Percentiles rank a stretch among this genome's conserved stretches.
Evolutionary conservation across 75 land plant genomes (phyloP).

Genomic region (Larix kaempferi): DNA sequence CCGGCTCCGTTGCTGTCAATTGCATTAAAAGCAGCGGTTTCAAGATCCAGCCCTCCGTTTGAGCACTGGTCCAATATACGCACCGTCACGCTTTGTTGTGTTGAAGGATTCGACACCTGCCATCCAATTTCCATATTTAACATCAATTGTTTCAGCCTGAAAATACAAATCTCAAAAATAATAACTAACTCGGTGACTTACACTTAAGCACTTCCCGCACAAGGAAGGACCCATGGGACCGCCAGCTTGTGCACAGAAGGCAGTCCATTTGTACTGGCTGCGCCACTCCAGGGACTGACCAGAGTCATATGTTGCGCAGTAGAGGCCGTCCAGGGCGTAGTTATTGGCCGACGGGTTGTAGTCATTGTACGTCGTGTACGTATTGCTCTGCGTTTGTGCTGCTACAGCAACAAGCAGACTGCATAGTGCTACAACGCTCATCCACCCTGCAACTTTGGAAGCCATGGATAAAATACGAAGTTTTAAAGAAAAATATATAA

Average conservation of each 20-base stretch:
- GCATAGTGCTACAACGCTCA: no score
- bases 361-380: slow-evolving; percentile 32
- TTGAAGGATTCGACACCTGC: slow-evolving; percentile 15
- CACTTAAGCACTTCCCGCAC: slow-evolving; percentile 42
- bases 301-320: slow-evolving; percentile 46
- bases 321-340: slow-evolving; percentile 34
- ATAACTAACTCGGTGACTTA: no score
- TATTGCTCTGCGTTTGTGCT: slow-evolving; percentile 11
- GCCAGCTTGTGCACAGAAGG: slow-evolving; percentile 52
- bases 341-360: slow-evolving; percentile 31
- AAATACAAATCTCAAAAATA: no score
- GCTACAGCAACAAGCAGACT: no score
- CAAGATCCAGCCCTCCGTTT: slow-evolving; percentile 12
- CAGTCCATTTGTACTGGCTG: slow-evolving; percentile 45
- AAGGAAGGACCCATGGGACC: slow-evolving; percentile 31
- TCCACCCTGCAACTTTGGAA: no score
- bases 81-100: slow-evolving; percentile 15
- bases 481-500: no score
- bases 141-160: no score
- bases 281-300: slow-evolving; percentile 45
- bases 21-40: not conserved
- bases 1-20: slow-evolving; percentile 8
- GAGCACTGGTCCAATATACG: slow-evolving; percentile 52
- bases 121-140: no score
- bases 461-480: no score